A percentile compares a stretch with the other conserved stretches of the same genome.
phyloP scores from a whole-genome alignment of 2,329 filamentous ascomycete species.

The Penicillium sp. region DNA sequence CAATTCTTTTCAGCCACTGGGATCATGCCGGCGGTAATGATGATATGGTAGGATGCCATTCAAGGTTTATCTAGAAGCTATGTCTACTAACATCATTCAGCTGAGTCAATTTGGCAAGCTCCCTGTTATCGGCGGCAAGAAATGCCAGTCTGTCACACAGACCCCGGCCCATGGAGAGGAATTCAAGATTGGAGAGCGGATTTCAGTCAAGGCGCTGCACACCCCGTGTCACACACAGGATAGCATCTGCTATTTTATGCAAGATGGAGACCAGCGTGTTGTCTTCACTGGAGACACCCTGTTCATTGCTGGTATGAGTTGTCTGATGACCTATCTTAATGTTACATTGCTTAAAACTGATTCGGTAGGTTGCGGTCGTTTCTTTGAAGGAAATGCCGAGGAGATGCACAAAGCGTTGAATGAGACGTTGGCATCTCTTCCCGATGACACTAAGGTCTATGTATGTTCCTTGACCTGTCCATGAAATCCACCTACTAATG shows the following conservation, averaged over 20 bases:
- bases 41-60: conserved; percentile 64
- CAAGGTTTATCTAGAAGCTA: background rate
- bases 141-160: conserved; percentile 78
- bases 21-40: conserved; percentile 94
- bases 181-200: conserved; percentile 79
- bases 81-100: conserved; percentile 38
- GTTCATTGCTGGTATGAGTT: conserved; percentile 77
- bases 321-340: background rate
- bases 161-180: conserved; percentile 75
- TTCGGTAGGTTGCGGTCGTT: conserved; percentile 78
- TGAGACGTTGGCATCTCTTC: conserved; percentile 76
- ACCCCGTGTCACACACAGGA: conserved; percentile 98
- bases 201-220: conserved; percentile 84
- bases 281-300: conserved; percentile 97
- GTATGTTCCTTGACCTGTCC: conserved; percentile 54
- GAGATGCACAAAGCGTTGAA: conserved; percentile 97
- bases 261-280: conserved; percentile 73
- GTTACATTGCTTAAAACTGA: conserved; percentile 5
- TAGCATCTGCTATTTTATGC: conserved; percentile 92
- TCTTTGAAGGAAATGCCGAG: conserved; percentile 87
- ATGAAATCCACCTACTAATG: conserved; percentile 7
- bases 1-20: conserved; percentile 67
- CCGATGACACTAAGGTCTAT: conserved; percentile 90
- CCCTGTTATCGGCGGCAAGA: conserved; percentile 82
- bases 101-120: conserved; percentile 65